A percentile compares a stretch with the other conserved stretches of the same genome.
Conservation (phyloP, 176 grass and related monocot species). For the Musa schizocarpa region DNA sequence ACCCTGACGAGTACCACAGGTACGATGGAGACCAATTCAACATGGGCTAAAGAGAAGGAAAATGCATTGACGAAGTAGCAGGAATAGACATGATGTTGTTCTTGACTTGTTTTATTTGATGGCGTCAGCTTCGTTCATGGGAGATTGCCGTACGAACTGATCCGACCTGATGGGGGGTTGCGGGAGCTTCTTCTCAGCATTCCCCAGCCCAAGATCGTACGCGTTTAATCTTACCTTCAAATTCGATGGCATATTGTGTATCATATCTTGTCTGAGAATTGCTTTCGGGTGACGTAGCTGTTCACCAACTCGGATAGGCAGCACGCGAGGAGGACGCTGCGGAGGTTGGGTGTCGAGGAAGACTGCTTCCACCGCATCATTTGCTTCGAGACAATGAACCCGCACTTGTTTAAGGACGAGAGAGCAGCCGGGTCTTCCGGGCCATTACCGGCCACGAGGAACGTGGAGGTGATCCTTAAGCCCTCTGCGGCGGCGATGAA, state of each 20-base stretch:
- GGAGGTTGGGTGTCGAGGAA: slow-evolving; percentile 56
- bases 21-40: slow-evolving; percentile 6
- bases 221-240: neutral
- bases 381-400: slow-evolving; percentile 99
- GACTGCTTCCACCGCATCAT: slow-evolving; percentile 57
- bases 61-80: no score
- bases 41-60: no score
- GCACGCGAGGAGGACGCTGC: slow-evolving; percentile 47
- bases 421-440: neutral
- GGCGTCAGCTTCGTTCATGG: slow-evolving; percentile 73
- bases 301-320: slow-evolving; percentile 90
- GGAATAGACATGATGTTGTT: no score
- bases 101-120: neutral
- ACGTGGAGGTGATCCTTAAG: slow-evolving; percentile 39
- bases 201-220: slow-evolving; percentile 70
- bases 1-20: slow-evolving; percentile 92
- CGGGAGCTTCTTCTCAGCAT: slow-evolving; percentile 48
- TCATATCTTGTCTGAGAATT: no score
- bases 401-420: slow-evolving; percentile 44
- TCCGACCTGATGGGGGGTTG: slow-evolving; percentile 44
- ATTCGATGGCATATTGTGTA: neutral
- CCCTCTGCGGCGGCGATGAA: slow-evolving; percentile 57
- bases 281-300: slow-evolving; percentile 24
- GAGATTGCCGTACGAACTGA: slow-evolving; percentile 58
- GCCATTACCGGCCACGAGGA: no score